Evolutionary conservation across 345 rosid genomes (phyloP).

Genomic region (Physaria fendleri): DNA sequence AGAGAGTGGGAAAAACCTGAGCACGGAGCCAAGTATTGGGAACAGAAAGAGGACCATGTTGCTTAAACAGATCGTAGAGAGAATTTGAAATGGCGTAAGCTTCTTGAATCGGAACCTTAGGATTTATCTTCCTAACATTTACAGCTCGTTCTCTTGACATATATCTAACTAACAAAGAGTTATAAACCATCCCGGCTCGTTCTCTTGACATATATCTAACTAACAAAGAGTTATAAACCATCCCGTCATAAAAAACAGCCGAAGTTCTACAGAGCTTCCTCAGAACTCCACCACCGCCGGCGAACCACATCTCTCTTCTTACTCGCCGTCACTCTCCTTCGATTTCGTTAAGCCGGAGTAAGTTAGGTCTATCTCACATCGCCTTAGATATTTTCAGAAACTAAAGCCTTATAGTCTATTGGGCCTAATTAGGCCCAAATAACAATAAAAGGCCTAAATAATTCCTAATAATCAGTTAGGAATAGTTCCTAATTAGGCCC

Average conservation of each 20-base stretch:
- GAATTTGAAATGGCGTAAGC: constrained; percentile 65
- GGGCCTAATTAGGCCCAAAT: neutral
- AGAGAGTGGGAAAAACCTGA: constrained; percentile 49
- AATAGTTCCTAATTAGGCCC: too few relatives aligned
- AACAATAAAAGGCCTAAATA: too few relatives aligned
- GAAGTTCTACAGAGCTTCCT: constrained; percentile 15
- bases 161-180: constrained; percentile 38
- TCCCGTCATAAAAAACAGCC: neutral
- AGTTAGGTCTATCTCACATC: constrained; percentile 14
- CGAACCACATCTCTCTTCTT: constrained; percentile 30
- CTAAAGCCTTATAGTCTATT: neutral
- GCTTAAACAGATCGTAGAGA: constrained; percentile 58
- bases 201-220: constrained; percentile 63
- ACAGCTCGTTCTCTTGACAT: constrained; percentile 73
- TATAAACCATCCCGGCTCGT: constrained; percentile 41
- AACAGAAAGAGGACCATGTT: constrained; percentile 68
- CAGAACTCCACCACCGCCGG: constrained; percentile 29
- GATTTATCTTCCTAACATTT: constrained; percentile 85
- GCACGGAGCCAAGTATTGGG: constrained; percentile 73
- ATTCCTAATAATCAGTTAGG: too few relatives aligned
- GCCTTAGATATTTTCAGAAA: neutral
- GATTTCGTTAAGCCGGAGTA: constrained; percentile 6
- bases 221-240: constrained; percentile 14
- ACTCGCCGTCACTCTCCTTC: constrained; percentile 15
- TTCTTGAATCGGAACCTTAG: constrained; percentile 80